phyloP scores from a whole-genome alignment of 441 rosid genomes.

The Corymbia citriodora region DNA sequence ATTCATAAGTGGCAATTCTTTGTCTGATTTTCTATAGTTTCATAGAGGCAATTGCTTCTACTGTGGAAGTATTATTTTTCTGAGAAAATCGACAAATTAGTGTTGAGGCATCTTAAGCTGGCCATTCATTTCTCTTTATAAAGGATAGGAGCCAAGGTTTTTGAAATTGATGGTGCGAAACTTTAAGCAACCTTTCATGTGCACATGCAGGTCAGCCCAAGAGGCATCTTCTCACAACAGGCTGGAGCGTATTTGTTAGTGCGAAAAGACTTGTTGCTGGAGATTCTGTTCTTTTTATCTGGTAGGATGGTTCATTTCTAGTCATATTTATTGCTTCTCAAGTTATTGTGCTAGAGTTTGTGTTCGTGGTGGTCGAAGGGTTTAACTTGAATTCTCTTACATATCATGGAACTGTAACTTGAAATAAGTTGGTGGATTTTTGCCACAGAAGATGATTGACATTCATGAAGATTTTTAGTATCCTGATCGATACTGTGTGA shows the following conservation, averaged over 20 bases:
- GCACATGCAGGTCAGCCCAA: not conserved
- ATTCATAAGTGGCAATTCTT: not conserved
- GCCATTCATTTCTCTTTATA: not conserved
- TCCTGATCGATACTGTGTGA: not conserved
- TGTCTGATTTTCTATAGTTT: not conserved
- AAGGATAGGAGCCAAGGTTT: not conserved
- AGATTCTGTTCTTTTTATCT: constrained; percentile 1
- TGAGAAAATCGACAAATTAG: not conserved
- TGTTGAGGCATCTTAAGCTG: not conserved
- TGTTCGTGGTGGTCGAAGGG: not conserved
- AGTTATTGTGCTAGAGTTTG: not conserved
- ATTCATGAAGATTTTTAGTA: not conserved
- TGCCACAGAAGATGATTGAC: not conserved
- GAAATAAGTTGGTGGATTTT: not conserved
- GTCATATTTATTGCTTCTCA: not conserved
- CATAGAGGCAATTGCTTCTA: not conserved
- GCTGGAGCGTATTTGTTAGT: constrained; percentile 2
- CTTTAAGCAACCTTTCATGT: not conserved
- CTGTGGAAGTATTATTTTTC: not conserved
- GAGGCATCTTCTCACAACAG: constrained; percentile 6
- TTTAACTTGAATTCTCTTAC: not conserved
- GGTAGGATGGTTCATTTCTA: not conserved
- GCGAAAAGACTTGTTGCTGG: constrained; percentile 2
- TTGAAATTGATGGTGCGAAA: not conserved
- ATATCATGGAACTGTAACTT: not conserved